Percentiles rank a stretch among this genome's conserved stretches.
These are phyloP conservation scores for Trifolium dubium DNA, from an alignment of 306 rosid genomes.

Conservation along the genomic window DNA sequence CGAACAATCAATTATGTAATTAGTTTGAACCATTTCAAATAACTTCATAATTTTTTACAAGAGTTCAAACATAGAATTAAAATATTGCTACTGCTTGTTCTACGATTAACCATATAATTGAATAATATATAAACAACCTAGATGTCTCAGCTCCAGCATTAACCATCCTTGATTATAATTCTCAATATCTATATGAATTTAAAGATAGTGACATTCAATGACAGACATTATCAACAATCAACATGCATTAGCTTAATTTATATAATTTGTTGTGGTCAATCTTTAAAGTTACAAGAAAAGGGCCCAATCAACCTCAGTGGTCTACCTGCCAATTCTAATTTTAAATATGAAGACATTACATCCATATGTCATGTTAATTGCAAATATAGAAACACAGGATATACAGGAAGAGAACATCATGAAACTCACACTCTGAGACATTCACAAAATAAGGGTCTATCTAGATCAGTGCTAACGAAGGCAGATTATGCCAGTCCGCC, in stretches of 20 bases:
- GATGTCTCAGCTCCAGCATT: too few relatives aligned
- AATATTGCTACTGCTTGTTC: too few relatives aligned
- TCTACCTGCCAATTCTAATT: conserved; percentile 15
- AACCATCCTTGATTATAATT: too few relatives aligned
- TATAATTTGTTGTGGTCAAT: conserved; percentile 18
- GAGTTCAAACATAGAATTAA: too few relatives aligned
- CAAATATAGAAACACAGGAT: neutral
- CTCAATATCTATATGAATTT: too few relatives aligned
- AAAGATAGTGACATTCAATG: too few relatives aligned
- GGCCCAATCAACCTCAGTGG: conserved; percentile 8
- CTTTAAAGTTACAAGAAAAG: neutral
- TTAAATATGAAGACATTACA: conserved; percentile 33
- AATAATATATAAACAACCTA: too few relatives aligned
- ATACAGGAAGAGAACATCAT: neutral
- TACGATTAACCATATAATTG: too few relatives aligned
- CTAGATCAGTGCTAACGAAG: neutral
- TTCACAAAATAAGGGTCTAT: neutral
- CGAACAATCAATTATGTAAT: too few relatives aligned
- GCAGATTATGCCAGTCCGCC: neutral
- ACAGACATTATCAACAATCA: too few relatives aligned
- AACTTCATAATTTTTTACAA: too few relatives aligned
- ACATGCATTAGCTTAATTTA: conserved; percentile 19
- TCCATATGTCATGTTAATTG: conserved; percentile 2
- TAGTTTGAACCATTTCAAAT: too few relatives aligned
- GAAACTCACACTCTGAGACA: neutral